Conservation (phyloP, 306 rosid species). For the Cercis canadensis region DNA sequence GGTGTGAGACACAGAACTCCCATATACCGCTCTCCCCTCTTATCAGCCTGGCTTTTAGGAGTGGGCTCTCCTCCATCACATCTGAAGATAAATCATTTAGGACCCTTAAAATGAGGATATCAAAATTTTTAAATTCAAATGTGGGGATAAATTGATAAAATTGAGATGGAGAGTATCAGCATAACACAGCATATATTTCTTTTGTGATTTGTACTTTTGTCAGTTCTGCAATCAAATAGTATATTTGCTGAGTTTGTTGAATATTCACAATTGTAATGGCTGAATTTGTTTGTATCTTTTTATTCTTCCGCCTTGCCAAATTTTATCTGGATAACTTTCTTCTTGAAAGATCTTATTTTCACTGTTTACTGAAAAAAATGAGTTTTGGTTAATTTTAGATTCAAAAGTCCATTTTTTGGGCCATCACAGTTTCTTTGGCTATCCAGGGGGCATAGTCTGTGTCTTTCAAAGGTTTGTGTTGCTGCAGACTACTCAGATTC, state of each 20-base stretch:
- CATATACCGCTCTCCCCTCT: no score
- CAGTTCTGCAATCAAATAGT: slow-evolving; percentile 30
- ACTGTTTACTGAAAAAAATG: slow-evolving; percentile 35
- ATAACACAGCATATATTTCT: not conserved
- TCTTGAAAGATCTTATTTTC: slow-evolving; percentile 23
- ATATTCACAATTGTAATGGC: not conserved
- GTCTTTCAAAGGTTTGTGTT: slow-evolving; percentile 79
- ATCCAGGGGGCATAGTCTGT: slow-evolving; percentile 63
- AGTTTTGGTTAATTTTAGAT: slow-evolving; percentile 46
- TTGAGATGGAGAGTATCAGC: not conserved
- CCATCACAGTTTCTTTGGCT: slow-evolving; percentile 64
- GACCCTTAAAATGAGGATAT: slow-evolving; percentile 13
- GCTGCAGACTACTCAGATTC: slow-evolving; percentile 96
- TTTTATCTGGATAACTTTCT: slow-evolving; percentile 22
- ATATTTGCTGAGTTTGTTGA: slow-evolving; percentile 20
- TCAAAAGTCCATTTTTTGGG: slow-evolving; percentile 67
- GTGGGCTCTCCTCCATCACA: not conserved
- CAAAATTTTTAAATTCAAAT: slow-evolving; percentile 6
- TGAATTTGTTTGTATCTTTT: slow-evolving; percentile 14
- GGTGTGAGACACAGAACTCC: no score
- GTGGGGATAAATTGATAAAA: not conserved
- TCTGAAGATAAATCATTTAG: slow-evolving; percentile 8
- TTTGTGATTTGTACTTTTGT: slow-evolving; percentile 1
- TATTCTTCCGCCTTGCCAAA: slow-evolving; percentile 12
- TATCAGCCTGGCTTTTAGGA: no score